phyloP scores from a whole-genome alignment of 345 rosid genomes.

The Pseudoturritis turrita region DNA sequence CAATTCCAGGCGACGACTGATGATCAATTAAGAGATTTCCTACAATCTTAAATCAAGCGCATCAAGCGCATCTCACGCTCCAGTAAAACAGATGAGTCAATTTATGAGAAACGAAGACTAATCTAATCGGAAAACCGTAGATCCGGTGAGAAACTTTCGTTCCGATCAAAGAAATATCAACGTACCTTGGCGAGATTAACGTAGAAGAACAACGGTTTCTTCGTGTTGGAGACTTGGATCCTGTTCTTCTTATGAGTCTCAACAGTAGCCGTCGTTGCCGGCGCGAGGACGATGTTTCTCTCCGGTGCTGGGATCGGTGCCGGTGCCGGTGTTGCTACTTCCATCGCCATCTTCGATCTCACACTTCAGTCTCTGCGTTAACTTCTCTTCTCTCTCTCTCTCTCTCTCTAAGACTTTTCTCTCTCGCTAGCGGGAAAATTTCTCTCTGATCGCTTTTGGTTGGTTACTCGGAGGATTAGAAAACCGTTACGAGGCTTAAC shows the following conservation, averaged over 20 bases:
- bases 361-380: not conserved
- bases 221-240: conserved; percentile 65
- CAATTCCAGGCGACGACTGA: not conserved
- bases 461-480: conserved; percentile 15
- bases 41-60: not conserved
- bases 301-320: conserved; percentile 29
- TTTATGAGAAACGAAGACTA: not conserved
- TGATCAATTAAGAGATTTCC: not conserved
- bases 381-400: not conserved
- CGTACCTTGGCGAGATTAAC: conserved; percentile 64
- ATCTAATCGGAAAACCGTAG: not conserved
- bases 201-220: conserved; percentile 63
- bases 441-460: not conserved
- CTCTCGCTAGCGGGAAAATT: conserved; percentile 21
- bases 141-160: not conserved
- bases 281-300: conserved; percentile 22
- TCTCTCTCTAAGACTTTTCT: not conserved
- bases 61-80: not conserved
- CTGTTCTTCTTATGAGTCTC: conserved; percentile 55
- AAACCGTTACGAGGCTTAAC: conserved; percentile 23
- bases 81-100: not conserved
- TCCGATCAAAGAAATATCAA: not conserved
- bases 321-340: conserved; percentile 35
- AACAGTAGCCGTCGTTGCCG: not conserved
- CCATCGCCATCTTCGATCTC: conserved; percentile 34